These are phyloP conservation scores for Cyberlindnera suaveolens DNA, from an alignment of 805 yeast genomes.

Conservation along the genomic window DNA sequence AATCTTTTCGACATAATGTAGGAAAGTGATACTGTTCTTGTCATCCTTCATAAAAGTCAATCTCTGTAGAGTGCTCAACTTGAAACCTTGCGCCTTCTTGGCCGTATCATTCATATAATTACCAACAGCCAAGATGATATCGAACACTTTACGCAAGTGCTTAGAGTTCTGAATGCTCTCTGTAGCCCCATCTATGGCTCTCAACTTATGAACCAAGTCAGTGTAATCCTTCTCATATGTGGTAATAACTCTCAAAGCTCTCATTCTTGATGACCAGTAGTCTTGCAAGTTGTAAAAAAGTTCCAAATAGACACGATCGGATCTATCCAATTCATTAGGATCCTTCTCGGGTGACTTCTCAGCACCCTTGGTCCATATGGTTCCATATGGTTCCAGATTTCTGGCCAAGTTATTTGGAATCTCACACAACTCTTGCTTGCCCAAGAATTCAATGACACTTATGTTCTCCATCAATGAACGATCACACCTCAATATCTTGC, in stretches of 20 bases:
- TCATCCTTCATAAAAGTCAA: conserved; percentile 63
- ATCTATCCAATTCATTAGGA: conserved; percentile 52
- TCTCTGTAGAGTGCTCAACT: conserved; percentile 60
- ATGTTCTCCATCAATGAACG: conserved; percentile 42
- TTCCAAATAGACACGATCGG: conserved; percentile 66
- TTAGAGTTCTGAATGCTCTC: conserved; percentile 45
- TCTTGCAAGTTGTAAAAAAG: conserved; percentile 59
- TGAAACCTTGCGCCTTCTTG: conserved; percentile 66
- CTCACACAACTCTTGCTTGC: conserved; percentile 57
- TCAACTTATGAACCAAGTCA: conserved; percentile 51
- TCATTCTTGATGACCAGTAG: conserved; percentile 70
- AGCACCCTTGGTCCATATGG: conserved; percentile 34
- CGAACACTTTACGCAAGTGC: conserved; percentile 51
- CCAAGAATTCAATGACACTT: conserved; percentile 63
- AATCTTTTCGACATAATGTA: conserved; percentile 69
- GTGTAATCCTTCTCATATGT: conserved; percentile 61
- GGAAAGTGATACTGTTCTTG: conserved; percentile 60
- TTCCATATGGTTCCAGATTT: conserved; percentile 58
- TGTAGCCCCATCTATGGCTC: conserved; percentile 53
- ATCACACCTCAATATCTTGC: conserved; percentile 56
- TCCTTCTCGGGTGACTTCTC: conserved; percentile 44
- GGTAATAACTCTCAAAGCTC: conserved; percentile 48
- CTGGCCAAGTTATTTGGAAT: conserved; percentile 49
- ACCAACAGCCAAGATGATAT: conserved; percentile 66
- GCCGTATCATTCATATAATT: conserved; percentile 72